Base-by-base conservation (phyloP, 345 rosid genomes). In the Euclidium syriacum region DNA sequence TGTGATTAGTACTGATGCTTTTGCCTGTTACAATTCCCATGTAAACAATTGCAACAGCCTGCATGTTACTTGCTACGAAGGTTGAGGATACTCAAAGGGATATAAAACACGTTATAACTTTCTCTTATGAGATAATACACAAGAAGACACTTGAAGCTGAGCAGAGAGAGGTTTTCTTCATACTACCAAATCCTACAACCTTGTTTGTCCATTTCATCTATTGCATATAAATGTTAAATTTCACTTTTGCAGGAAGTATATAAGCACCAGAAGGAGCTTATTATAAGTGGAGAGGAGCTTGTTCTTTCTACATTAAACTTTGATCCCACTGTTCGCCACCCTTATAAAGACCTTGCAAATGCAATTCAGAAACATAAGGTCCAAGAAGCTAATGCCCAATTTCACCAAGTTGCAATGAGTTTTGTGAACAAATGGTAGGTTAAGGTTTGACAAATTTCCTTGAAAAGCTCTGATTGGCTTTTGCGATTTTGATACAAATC, bases 21-120 rank as follows among this genome's bases (percentile, higher is more conserved):
- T 35, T 56, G 19, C 26, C 11, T 54, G 30, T 44, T 55, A 20
- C 17, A 32, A 22, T 53, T 53, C 2, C 39, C 64, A 50, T 46
- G 27, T 78, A 91, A 95, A 81, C 82, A 15, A 80, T 88, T 39
- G 96, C 95, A 23, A 88, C 90, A 3, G 88, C 79, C 54, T 91
- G 98, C 71, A 88, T 88, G 95, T 81, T 91, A 75, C 87, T 88
- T 62, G 90, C 98, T 49, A 96, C 88, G 65, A 91, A 88, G 75
- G 95, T 88, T 43, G 95, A 86, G 50, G 96, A 86, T 84, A 84
- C 95, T 72, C 88, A 90, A 17, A 79, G 85, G 34, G 74, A 78
- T 4, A 58, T 81, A 49, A 77, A 80, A 73, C 91, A 84, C 64
- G 83, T 86, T 58, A 84, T 84, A 51, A 65, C 84, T 49, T 84